A percentile compares a stretch with the other conserved stretches of the same genome.
phyloP scores from a whole-genome alignment of 306 rosid species.

The cucumber (Cucumis sativus) region DNA sequence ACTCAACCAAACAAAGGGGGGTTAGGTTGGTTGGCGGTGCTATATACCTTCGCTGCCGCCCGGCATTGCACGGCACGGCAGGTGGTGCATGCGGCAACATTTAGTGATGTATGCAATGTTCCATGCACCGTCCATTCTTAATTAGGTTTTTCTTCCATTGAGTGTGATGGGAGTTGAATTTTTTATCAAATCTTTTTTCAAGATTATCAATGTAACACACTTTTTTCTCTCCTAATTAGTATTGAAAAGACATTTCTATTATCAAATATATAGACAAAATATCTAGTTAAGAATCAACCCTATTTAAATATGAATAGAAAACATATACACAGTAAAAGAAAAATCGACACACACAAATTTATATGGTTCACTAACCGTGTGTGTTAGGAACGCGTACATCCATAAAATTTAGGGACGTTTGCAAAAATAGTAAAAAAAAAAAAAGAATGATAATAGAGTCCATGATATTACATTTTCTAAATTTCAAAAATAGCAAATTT shows the following conservation, averaged over 20 bases:
- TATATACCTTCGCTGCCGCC: not conserved
- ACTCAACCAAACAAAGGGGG: not conserved
- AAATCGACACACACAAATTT: no score
- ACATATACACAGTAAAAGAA: no score
- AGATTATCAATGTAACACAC: not conserved
- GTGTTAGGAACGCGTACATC: no score
- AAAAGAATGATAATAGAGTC: no score
- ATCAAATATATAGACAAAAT: not conserved
- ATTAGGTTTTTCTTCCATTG: not conserved
- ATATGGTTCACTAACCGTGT: no score
- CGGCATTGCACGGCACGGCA: not conserved
- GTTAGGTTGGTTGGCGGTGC: not conserved
- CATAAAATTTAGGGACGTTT: no score
- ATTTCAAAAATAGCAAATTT: no score
- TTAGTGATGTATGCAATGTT: not conserved
- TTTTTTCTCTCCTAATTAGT: not conserved
- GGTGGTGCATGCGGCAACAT: no score
- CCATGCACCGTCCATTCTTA: not conserved
- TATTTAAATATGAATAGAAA: no score
- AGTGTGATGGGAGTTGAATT: not conserved
- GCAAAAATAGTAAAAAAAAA: no score
- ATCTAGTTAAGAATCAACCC: no score
- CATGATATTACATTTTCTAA: no score
- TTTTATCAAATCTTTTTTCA: not conserved
- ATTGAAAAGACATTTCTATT: not conserved